These are phyloP conservation scores for Kodamaea arcana DNA, from an alignment of 1,139 yeast genomes.

Conservation along the genomic window DNA sequence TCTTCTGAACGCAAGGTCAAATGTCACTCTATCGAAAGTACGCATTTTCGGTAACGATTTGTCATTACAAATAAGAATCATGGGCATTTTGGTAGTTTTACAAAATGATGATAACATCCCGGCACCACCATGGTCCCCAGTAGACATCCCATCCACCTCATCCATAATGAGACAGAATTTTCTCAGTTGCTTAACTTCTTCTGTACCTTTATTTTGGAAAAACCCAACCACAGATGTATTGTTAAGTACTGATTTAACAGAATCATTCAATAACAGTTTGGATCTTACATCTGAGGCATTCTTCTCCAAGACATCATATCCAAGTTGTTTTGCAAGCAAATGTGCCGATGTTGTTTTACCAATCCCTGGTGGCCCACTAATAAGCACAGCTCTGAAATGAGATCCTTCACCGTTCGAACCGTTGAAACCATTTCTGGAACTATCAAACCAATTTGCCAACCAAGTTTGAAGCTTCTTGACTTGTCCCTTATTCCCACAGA, in stretches of 20 bases:
- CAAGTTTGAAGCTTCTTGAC: slow-evolving; percentile 64
- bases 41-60: slow-evolving; percentile 91
- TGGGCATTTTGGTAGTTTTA: slow-evolving; percentile 78
- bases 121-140: slow-evolving; percentile 98
- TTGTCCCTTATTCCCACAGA: slow-evolving; percentile 87
- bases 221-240: slow-evolving; percentile 84
- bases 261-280: slow-evolving; percentile 64
- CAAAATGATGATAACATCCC: slow-evolving; percentile 91
- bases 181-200: slow-evolving; percentile 30
- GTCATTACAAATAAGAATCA: slow-evolving; percentile 92
- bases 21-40: slow-evolving; percentile 84
- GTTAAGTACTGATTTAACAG: slow-evolving; percentile 66
- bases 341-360: slow-evolving; percentile 84
- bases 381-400: slow-evolving; percentile 76
- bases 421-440: slow-evolving; percentile 53
- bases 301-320: slow-evolving; percentile 69
- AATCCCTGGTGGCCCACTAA: slow-evolving; percentile 84
- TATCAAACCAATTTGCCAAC: slow-evolving; percentile 74
- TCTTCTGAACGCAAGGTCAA: slow-evolving; percentile 80
- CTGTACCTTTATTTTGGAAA: slow-evolving; percentile 37
- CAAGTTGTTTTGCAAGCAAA: slow-evolving; percentile 60
- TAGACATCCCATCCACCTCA: slow-evolving; percentile 99
- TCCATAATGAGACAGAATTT: slow-evolving; percentile 87
- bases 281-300: slow-evolving; percentile 90
- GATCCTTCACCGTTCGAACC: slow-evolving; percentile 52